phyloP scores from a whole-genome alignment of 2,329 filamentous ascomycete genomes.

The Exophiala spinifera region DNA sequence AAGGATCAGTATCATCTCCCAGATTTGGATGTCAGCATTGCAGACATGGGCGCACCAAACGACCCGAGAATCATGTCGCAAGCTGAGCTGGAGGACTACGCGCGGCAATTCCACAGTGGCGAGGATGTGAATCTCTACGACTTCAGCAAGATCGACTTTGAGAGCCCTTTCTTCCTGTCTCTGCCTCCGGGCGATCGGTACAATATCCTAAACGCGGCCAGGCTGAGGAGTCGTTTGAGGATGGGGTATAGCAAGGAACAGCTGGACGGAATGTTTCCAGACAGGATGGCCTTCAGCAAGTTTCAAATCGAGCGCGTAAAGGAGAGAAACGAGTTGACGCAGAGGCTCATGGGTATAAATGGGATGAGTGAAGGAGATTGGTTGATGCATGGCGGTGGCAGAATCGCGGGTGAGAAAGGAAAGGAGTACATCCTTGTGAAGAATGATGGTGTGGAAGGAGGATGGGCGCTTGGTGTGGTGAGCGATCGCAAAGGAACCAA shows the following conservation, averaged over 20 bases:
- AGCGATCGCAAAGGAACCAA: constrained; percentile 76
- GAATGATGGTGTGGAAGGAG: constrained; percentile 90
- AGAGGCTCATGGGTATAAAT: constrained; percentile 89
- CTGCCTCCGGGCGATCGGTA: constrained; percentile 87
- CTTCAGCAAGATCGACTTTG: constrained; percentile 98
- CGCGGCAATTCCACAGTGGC: constrained; percentile 83
- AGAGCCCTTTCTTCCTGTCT: constrained; percentile 91
- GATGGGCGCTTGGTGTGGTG: constrained; percentile 93
- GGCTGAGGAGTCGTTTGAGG: constrained; percentile 78
- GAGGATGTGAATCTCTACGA: constrained; percentile 89
- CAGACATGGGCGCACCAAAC: constrained; percentile 82
- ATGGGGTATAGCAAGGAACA: constrained; percentile 98
- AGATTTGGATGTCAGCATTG: constrained; percentile 72
- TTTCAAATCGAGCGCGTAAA: constrained; percentile 94
- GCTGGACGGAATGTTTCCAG: constrained; percentile 91
- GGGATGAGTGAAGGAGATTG: constrained; percentile 69
- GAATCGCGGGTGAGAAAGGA: constrained; percentile 69
- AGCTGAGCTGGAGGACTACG: constrained; percentile 91
- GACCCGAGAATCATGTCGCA: constrained; percentile 96
- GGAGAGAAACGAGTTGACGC: constrained; percentile 91
- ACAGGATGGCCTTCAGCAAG: constrained; percentile 92
- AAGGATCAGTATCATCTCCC: constrained; percentile 95
- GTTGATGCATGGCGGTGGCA: constrained; percentile 53
- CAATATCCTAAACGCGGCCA: constrained; percentile 93
- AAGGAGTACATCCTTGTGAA: constrained; percentile 95